A percentile compares a stretch with the other conserved stretches of the same genome.
Evolutionary conservation across 495 filamentous ascomycete genomes (phyloP).

Genomic region (Umbilicaria muhlenbergii): DNA sequence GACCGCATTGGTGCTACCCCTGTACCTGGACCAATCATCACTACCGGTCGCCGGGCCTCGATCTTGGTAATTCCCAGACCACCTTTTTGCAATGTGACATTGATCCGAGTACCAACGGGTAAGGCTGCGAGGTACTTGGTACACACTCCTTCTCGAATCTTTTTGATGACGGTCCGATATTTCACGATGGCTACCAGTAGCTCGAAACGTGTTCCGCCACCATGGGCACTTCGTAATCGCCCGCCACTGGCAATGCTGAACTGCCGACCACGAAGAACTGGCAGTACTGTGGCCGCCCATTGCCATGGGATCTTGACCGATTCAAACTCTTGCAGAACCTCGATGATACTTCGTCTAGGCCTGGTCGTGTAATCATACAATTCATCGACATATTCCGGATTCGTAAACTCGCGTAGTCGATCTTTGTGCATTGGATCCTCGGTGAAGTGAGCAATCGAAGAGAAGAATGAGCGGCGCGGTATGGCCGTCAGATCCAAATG

Average conservation of each 20-base stretch:
- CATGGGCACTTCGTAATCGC: slow-evolving; percentile 22
- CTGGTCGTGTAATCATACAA: slow-evolving; percentile 91
- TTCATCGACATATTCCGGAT: slow-evolving; percentile 67
- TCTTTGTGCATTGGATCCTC: slow-evolving; percentile 57
- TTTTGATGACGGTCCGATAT: slow-evolving; percentile 77
- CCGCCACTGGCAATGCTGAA: slow-evolving; percentile 82
- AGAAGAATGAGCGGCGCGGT: slow-evolving; percentile 75
- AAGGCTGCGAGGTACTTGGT: slow-evolving; percentile 69
- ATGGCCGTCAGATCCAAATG: slow-evolving; percentile 82
- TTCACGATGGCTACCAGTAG: slow-evolving; percentile 83
- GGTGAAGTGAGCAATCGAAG: slow-evolving; percentile 56
- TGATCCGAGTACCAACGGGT: slow-evolving; percentile 35
- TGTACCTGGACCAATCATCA: slow-evolving; percentile 81
- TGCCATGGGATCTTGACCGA: slow-evolving; percentile 68
- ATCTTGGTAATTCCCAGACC: slow-evolving; percentile 29
- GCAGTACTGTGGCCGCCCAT: slow-evolving; percentile 53
- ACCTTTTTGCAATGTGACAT: slow-evolving; percentile 41
- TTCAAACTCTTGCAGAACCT: slow-evolving; percentile 81
- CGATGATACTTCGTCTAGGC: slow-evolving; percentile 77
- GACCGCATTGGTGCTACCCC: slow-evolving; percentile 80
- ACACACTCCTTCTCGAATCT: slow-evolving; percentile 74
- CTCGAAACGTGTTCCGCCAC: slow-evolving; percentile 41
- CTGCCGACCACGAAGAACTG: slow-evolving; percentile 58
- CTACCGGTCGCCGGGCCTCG: slow-evolving; percentile 37
- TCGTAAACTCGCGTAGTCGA: slow-evolving; percentile 66